Percentiles rank a stretch among this genome's conserved stretches.
These are phyloP conservation scores for Boletus subluridellus DNA, from an alignment of 1,284 basidiomycete genomes.

Conservation along the genomic window DNA sequence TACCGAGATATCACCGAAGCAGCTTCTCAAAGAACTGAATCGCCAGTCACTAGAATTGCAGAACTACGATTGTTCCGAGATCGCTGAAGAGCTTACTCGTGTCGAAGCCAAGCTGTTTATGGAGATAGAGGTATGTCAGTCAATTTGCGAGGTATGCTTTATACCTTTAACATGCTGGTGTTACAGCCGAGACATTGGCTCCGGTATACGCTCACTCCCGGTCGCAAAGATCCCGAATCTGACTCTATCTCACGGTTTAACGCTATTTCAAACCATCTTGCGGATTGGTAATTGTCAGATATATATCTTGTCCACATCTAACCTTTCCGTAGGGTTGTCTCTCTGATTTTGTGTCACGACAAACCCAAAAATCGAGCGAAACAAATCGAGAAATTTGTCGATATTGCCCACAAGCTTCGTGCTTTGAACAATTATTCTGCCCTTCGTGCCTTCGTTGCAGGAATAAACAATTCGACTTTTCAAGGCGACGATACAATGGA, in stretches of 20 bases:
- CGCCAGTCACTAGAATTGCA: slow-evolving; percentile 54
- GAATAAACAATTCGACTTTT: slow-evolving; percentile 73
- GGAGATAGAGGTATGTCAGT: slow-evolving; percentile 57
- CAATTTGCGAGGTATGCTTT: background rate
- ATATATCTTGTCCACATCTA: slow-evolving; percentile 2
- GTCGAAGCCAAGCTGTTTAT: slow-evolving; percentile 61
- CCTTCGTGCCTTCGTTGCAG: slow-evolving; percentile 74
- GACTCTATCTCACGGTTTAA: slow-evolving; percentile 70
- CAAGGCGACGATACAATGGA: slow-evolving; percentile 70
- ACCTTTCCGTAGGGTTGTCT: slow-evolving; percentile 57
- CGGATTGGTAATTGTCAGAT: slow-evolving; percentile 56
- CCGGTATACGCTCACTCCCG: slow-evolving; percentile 63
- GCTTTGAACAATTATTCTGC: slow-evolving; percentile 76
- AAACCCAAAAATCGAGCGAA: slow-evolving; percentile 59
- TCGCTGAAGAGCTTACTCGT: slow-evolving; percentile 77
- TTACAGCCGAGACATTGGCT: slow-evolving; percentile 76
- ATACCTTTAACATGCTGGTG: slow-evolving; percentile 5
- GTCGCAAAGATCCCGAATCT: slow-evolving; percentile 57
- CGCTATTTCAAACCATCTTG: slow-evolving; percentile 69
- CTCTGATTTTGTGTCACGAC: slow-evolving; percentile 76
- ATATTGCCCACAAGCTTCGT: slow-evolving; percentile 67
- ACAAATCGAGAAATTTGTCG: slow-evolving; percentile 75
- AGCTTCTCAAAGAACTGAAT: slow-evolving; percentile 60
- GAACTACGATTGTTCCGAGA: slow-evolving; percentile 52
- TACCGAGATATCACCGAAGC: slow-evolving; percentile 41